A percentile compares a stretch with the other conserved stretches of the same genome.
phyloP scores from a whole-genome alignment of 148 eudicot species.

The Cornus controversa region DNA sequence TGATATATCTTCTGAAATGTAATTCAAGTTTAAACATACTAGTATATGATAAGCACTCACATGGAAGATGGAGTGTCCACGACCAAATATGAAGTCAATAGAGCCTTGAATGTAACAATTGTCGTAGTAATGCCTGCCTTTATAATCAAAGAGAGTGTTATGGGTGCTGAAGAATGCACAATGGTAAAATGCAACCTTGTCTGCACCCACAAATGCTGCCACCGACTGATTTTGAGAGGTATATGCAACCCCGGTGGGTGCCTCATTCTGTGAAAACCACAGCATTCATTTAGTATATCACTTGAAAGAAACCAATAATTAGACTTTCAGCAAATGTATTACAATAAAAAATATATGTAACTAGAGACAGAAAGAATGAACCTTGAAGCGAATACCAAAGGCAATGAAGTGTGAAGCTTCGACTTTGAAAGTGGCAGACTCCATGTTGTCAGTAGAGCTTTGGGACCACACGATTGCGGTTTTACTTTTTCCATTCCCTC shows the following conservation, averaged over 20 bases:
- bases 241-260: slow-evolving; percentile 50
- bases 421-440: slow-evolving; percentile 76
- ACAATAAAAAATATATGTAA: not conserved
- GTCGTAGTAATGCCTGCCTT: slow-evolving; percentile 82
- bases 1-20: not conserved
- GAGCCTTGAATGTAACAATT: slow-evolving; percentile 87
- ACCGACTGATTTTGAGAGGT: slow-evolving; percentile 72
- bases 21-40: not conserved
- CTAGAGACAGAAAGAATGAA: slow-evolving; percentile 11
- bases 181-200: slow-evolving; percentile 75
- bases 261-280: slow-evolving; percentile 47
- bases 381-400: slow-evolving; percentile 85
- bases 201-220: slow-evolving; percentile 73
- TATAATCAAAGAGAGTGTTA: slow-evolving; percentile 74
- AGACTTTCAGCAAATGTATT: not conserved
- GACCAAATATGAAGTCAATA: slow-evolving; percentile 82
- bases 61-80: slow-evolving; percentile 56
- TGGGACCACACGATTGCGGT: slow-evolving; percentile 61
- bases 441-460: slow-evolving; percentile 47
- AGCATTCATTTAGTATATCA: no score
- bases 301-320: not conserved
- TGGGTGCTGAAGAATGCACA: slow-evolving; percentile 77
- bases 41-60: slow-evolving; percentile 32
- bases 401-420: slow-evolving; percentile 74
- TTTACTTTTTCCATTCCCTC: slow-evolving; percentile 72